Evolutionary conservation across 2,329 filamentous ascomycete species (phyloP), one percentile per base, ranked within the genome.

Genomic region (Westerdykella sp.): DNA sequence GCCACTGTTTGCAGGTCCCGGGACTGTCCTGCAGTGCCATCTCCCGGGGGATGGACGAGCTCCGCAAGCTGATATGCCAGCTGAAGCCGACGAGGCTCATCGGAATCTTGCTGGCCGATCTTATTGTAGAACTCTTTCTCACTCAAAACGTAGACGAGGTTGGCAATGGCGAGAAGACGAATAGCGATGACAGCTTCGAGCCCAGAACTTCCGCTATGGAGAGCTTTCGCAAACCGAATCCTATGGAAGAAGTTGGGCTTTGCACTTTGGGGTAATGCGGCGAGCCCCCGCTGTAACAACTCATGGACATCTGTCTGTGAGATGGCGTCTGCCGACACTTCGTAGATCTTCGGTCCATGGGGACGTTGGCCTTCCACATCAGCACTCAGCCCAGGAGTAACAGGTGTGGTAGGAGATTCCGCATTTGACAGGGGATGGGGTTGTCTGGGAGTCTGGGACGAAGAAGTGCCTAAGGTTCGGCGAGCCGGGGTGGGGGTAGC

Each of bases 51-150:
- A 54, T 95, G 90, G 16, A 97, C 84, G 44, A 98, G 73, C 63
- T 97, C 91, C 14, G 87, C 87, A 31, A 98, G 78, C 67, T 98
- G 94, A 59, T 94, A 94, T 3, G 88, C 84, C 18, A 98, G 75
- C 66, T 98, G 93, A 49, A 89, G 84, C 40, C 87, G 81, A 47
- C 90, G 83, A 2, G 90, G 89, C 65, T 95, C 88, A 57, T 97
- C 91, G 31, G 81, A 80, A 60, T 98, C 94, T 54, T 90, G 84
- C 51, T 87, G 86, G 40, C 95, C 76, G 34, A 96, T 79, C 65
- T 87, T 91, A 49, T 91, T 84, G 36, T 89, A 75, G 56, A 98
- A 95, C n/a, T 81, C 79, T 4, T 77, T 71, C 58, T 98, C 94
- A 2, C 78, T 76, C 54, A 94, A 84, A 42, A 97, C 87, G 62